These are phyloP conservation scores for Reticulascus tulasneorum DNA, from an alignment of 2,329 filamentous ascomycete genomes.

Conservation along the genomic window DNA sequence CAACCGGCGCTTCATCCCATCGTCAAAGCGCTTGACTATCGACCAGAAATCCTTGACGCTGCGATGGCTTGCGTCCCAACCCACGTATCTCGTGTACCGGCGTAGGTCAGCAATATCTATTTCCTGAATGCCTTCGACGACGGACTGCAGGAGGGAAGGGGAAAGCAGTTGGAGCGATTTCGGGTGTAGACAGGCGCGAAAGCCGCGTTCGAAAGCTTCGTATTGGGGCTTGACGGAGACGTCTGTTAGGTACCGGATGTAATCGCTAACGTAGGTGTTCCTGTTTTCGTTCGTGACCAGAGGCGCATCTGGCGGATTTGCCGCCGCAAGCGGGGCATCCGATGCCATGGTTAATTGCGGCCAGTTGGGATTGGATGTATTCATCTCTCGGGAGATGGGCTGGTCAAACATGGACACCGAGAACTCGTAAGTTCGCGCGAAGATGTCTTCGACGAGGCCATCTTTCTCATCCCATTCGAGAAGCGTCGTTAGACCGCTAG, in stretches of 20 bases:
- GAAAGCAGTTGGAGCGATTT: conserved; percentile 71
- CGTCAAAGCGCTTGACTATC: conserved; percentile 64
- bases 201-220: conserved; percentile 76
- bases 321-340: conserved; percentile 25
- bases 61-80: conserved; percentile 66
- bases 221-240: conserved; percentile 74
- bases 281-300: conserved; percentile 81
- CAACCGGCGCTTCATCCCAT: conserved; percentile 68
- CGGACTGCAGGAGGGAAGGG: conserved; percentile 64
- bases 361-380: conserved; percentile 38
- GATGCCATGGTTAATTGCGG: conserved; percentile 42
- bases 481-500: conserved; percentile 68
- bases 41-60: conserved; percentile 81
- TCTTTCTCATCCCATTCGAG: conserved; percentile 72
- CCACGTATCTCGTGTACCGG: conserved; percentile 71
- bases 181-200: conserved; percentile 67
- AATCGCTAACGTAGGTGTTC: conserved; percentile 74
- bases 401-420: conserved; percentile 58
- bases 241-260: conserved; percentile 78
- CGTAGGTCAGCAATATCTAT: conserved; percentile 75
- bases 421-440: conserved; percentile 83
- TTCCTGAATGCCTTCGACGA: conserved; percentile 79
- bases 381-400: conserved; percentile 56
- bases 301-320: conserved; percentile 52
- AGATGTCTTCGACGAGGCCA: conserved; percentile 75